Evolutionary conservation across 306 rosid species (phyloP).

Genomic region (Lathyrus tuberosus): DNA sequence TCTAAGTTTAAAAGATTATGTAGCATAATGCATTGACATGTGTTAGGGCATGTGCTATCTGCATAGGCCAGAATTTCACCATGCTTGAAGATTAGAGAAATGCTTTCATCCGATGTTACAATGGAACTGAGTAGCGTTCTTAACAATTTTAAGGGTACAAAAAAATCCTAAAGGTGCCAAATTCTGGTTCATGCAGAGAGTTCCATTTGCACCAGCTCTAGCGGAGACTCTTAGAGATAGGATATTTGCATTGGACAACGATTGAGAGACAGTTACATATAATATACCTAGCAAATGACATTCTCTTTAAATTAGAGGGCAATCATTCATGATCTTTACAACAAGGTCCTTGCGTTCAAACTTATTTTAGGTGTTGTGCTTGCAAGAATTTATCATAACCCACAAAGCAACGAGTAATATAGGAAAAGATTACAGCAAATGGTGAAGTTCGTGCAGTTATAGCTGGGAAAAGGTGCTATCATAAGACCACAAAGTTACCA

Average conservation of each 20-base stretch:
- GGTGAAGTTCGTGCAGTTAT: constrained; percentile 90
- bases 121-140: constrained; percentile 76
- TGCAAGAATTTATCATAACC: too few relatives aligned
- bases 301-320: constrained; percentile 78
- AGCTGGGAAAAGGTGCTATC: too few relatives aligned
- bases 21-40: too few relatives aligned
- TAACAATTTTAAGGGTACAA: constrained; percentile 77
- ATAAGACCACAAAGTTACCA: too few relatives aligned
- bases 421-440: constrained; percentile 80
- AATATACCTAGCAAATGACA: constrained; percentile 89
- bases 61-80: too few relatives aligned
- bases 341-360: constrained; percentile 80
- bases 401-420: constrained; percentile 85
- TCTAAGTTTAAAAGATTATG: too few relatives aligned
- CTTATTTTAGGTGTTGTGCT: constrained; percentile 93
- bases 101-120: constrained; percentile 91
- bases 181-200: constrained; percentile 97
- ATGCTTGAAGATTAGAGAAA: too few relatives aligned
- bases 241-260: too few relatives aligned
- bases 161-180: constrained; percentile 88
- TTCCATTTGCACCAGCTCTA: constrained; percentile 97
- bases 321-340: constrained; percentile 61
- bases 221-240: too few relatives aligned
- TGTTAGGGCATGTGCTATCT: too few relatives aligned
- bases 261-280: too few relatives aligned